Conservation (phyloP, 1,284 basidiomycete species). For the Moesziomyces globuligerus region DNA sequence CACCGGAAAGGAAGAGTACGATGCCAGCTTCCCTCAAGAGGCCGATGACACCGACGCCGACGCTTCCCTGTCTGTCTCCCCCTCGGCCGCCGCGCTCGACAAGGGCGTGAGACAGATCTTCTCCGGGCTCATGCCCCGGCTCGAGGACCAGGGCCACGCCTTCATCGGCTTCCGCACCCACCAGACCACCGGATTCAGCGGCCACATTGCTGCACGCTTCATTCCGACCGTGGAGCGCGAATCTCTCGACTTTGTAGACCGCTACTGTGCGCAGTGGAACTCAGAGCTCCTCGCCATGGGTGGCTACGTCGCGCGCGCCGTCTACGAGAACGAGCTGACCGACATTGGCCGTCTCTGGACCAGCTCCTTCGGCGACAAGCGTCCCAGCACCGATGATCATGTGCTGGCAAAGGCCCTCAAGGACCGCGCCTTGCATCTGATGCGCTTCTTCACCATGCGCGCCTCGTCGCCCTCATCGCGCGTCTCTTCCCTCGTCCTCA, state of each 20-base stretch:
- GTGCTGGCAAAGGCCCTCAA: slow-evolving; percentile 37
- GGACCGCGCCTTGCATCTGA: slow-evolving; percentile 78
- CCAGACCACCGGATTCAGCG: slow-evolving; percentile 92
- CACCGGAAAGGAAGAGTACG: slow-evolving; percentile 88
- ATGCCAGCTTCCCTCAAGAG: slow-evolving; percentile 71
- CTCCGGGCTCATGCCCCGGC: slow-evolving; percentile 64
- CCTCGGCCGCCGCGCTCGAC: slow-evolving; percentile 79
- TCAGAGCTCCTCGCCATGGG: slow-evolving; percentile 70
- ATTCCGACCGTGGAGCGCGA: slow-evolving; percentile 98
- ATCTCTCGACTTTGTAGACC: slow-evolving; percentile 77
- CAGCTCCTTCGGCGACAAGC: slow-evolving; percentile 70
- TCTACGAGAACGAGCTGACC: slow-evolving; percentile 85
- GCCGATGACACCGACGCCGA: slow-evolving; percentile 68
- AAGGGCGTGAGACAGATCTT: slow-evolving; percentile 64
- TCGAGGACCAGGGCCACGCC: slow-evolving; percentile 64
- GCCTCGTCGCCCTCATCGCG: slow-evolving; percentile 86
- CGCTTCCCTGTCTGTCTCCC: slow-evolving; percentile 71
- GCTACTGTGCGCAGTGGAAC: slow-evolving; percentile 64
- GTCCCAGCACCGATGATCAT: slow-evolving; percentile 72
- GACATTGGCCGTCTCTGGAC: slow-evolving; percentile 68
- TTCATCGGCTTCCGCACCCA: slow-evolving; percentile 73
- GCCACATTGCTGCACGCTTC: slow-evolving; percentile 89
- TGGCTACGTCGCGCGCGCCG: slow-evolving; percentile 78
- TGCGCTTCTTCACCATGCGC: slow-evolving; percentile 71
- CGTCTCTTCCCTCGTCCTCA: slow-evolving; percentile 82